These are phyloP conservation scores for Mycena pura DNA, from an alignment of 768 basidiomycete genomes.

Conservation along the genomic window DNA sequence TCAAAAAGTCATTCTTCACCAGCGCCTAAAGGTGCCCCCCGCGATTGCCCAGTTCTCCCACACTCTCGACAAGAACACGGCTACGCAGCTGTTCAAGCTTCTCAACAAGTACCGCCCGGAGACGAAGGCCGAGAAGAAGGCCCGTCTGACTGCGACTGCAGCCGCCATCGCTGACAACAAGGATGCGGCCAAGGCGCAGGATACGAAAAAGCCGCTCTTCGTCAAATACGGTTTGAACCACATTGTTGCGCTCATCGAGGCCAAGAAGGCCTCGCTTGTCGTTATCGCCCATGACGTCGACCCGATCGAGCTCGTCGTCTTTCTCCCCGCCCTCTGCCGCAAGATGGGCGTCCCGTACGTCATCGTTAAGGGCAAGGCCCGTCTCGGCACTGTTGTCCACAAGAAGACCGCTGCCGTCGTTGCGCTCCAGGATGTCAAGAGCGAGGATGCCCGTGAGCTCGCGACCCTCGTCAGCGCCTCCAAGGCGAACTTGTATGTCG, in stretches of 20 bases:
- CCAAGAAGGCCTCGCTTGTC: constrained; percentile 96
- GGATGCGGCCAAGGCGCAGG: constrained; percentile 66
- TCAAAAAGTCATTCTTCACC: constrained; percentile 97
- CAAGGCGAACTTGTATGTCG: constrained; percentile 94
- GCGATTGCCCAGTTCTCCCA: constrained; percentile 98
- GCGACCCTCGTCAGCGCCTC: constrained; percentile 91
- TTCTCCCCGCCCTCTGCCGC: constrained; percentile 96
- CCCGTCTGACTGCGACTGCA: constrained; percentile 81
- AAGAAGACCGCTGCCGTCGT: constrained; percentile 97
- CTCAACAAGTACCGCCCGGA: constrained; percentile 97
- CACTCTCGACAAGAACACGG: constrained; percentile 99
- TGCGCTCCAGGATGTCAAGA: constrained; percentile 91
- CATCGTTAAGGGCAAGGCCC: constrained; percentile 97
- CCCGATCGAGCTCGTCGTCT: constrained; percentile 98
- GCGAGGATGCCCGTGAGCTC: constrained; percentile 93
- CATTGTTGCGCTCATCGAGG: constrained; percentile 92
- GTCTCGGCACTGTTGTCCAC: constrained; percentile 97
- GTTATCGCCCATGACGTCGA: constrained; percentile 98
- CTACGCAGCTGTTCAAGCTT: constrained; percentile 96
- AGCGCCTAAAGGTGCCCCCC: constrained; percentile 97
- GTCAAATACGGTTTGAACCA: constrained; percentile 98
- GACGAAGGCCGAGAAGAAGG: constrained; percentile 97
- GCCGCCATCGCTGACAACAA: constrained; percentile 84
- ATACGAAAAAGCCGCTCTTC: constrained; percentile 93
- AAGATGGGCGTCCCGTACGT: constrained; percentile 99